Evolutionary conservation across 352 stramenopile genomes (phyloP), one percentile per base, ranked within the genome.

Genomic region (Thalassiosira exigua): DNA sequence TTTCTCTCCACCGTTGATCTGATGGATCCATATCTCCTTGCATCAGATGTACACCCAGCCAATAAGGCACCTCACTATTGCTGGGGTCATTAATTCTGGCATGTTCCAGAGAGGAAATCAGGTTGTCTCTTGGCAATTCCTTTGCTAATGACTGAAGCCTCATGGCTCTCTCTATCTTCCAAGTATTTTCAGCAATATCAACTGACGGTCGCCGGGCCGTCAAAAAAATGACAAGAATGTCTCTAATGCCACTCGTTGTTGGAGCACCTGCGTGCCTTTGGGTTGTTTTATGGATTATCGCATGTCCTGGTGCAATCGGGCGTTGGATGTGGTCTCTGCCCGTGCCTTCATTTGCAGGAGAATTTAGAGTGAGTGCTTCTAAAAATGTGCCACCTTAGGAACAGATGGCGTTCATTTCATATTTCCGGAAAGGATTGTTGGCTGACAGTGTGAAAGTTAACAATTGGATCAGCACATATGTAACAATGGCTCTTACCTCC

Each of bases 161-260:
- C 72, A 82, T 76, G 27, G 65, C 65, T 69, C 57, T 70, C 27
- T 82, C 73, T 70, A 73, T 77, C 41, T 67, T 69, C 56, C 57
- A 82, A 21, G 66, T 82, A 29, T 66, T 77, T 46, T 70, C 59
- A 41, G 44, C 9, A 21, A 61, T 62, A 2, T 21, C 24, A 0
- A 36, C 21, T 1, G 24, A 19, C 39, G 66, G 54, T 56, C 56
- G 44, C 26, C 74, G 62, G 19, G 67, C 74, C 65, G 65, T 78
- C n/a, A 82, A 50, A 27, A 82, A 82, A 24, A 82, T 82, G 29
- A 82, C 74, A 46, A 82, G 74, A 51, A 82, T 82, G 29, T 82
- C 74, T 22, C 74, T 56, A 12, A 82, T 65, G 14, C 74, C 74
- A 61, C 74, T 65, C 9, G 66, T 78, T 52, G 74, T 82, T 26